Base-by-base conservation (phyloP, 2,329 filamentous ascomycete species). In the Canariomyces notabilis region DNA sequence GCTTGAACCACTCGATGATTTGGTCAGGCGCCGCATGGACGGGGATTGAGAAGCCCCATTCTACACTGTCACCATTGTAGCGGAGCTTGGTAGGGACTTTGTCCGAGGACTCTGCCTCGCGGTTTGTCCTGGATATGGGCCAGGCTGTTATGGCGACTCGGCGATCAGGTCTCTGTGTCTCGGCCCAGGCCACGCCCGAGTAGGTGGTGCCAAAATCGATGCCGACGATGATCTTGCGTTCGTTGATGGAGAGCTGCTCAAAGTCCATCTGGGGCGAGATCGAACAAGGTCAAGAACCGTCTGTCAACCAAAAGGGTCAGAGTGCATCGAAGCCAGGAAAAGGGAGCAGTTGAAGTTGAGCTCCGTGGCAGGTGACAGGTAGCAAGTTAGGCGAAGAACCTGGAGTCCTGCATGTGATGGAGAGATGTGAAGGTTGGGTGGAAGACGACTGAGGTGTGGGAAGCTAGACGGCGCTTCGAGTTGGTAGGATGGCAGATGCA, bases 161-260 rank as follows among this genome's bases (percentile, higher is more conserved):
- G 35, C 67, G 61, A 52, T 73, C 67, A 11, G 67, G 64, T 46
- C 67, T 49, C 39, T 67, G 52, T 2, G 70, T 70, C 48, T 73
- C 67, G 34, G 69, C 70, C 71, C 73, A 79, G 22, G 73, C 72
- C n/a, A 77, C 65, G 22, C 74, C 75, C 12, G 74, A 76, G 57
- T 73, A 79, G 4, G 76, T 79, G 11, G 75, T 79, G 20, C 76
- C 75, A 54, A 79, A 78, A 56, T 79, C 75, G 48, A 79, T 72
- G 16, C 72, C 75, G 51, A 77, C 67, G 42, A 77, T 67, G 50
- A 77, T 70, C 57, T 66, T 71, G 54, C 67, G 65, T 19, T 66
- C 64, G 20, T 52, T 56, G 33, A 62, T 54, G 21, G 57, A 58
- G 39, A 67, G 58, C 41, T 60, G 61, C 31, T 67, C 63, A 29